phyloP scores from a whole-genome alignment of 2,329 filamentous ascomycete genomes.

The Ilyonectria robusta region DNA sequence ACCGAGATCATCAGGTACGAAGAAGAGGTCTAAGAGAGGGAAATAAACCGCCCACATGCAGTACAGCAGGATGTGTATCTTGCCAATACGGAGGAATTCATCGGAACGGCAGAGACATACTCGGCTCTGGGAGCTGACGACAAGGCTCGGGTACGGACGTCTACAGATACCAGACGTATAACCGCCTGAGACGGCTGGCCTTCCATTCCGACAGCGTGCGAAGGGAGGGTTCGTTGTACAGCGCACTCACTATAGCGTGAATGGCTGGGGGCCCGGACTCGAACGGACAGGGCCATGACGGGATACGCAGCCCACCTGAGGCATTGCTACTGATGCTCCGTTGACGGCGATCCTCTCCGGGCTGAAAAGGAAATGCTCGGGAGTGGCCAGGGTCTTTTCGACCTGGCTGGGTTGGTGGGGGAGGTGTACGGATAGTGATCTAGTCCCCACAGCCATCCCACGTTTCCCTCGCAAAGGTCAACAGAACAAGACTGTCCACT shows the following conservation, averaged over 20 bases:
- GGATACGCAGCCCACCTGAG: neutral
- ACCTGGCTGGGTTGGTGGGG: neutral
- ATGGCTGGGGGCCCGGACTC: neutral
- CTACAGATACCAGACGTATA: no score
- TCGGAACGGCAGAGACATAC: neutral
- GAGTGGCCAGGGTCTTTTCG: neutral
- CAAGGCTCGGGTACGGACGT: neutral
- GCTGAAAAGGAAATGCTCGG: neutral
- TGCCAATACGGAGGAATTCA: neutral
- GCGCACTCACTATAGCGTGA: neutral
- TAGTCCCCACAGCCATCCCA: neutral
- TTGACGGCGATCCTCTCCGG: conserved; percentile 1
- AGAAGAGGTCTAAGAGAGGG: neutral
- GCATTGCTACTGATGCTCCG: neutral
- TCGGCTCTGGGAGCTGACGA: neutral
- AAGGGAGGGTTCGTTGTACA: neutral
- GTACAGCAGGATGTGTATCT: neutral
- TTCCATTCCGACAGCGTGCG: neutral
- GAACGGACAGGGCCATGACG: neutral
- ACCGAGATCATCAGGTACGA: conserved; percentile 3
- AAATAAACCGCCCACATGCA: neutral
- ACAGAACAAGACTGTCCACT: neutral
- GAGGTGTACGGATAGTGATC: conserved; percentile 1
- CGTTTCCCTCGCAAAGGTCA: neutral
- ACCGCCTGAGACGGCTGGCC: neutral